Conservation (phyloP, 768 basidiomycete species). For the Leccinum subtestaceum region DNA sequence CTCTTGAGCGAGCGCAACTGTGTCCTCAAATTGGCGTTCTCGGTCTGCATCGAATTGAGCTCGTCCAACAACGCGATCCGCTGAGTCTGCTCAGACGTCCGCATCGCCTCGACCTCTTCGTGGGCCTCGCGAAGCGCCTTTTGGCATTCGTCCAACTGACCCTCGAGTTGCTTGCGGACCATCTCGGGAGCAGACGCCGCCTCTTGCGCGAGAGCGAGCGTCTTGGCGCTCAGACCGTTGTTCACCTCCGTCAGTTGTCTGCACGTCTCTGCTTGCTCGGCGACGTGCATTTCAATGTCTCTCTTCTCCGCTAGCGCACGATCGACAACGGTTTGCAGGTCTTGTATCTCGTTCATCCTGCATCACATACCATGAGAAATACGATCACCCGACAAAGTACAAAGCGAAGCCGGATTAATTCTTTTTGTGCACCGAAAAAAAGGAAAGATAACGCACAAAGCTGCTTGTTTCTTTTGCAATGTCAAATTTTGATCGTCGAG, state of each 20-base stretch:
- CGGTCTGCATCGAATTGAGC: slow-evolving; percentile 77
- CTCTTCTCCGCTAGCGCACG: slow-evolving; percentile 59
- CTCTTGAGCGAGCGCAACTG: slow-evolving; percentile 62
- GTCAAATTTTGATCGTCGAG: slow-evolving; percentile 72
- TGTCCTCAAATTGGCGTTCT: slow-evolving; percentile 67
- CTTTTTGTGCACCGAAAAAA: background rate
- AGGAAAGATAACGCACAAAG: slow-evolving; percentile 46
- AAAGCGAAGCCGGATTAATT: background rate
- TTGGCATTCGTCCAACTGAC: slow-evolving; percentile 58
- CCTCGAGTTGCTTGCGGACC: slow-evolving; percentile 61
- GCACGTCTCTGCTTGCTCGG: slow-evolving; percentile 72
- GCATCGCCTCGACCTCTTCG: slow-evolving; percentile 68
- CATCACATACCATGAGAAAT: background rate
- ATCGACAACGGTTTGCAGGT: slow-evolving; percentile 61
- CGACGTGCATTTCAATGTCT: slow-evolving; percentile 59
- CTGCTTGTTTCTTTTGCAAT: slow-evolving; percentile 49
- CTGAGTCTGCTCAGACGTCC: slow-evolving; percentile 73
- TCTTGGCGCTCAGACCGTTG: slow-evolving; percentile 67
- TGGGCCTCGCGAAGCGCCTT: slow-evolving; percentile 60
- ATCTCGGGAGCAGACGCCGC: slow-evolving; percentile 37
- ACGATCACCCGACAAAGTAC: background rate
- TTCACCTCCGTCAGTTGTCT: slow-evolving; percentile 78
- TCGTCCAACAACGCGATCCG: slow-evolving; percentile 85
- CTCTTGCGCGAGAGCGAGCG: slow-evolving; percentile 48
- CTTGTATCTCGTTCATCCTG: slow-evolving; percentile 66